Conservation (phyloP, 805 yeast species). For the Yamadazyma takamatsuzukensis region DNA sequence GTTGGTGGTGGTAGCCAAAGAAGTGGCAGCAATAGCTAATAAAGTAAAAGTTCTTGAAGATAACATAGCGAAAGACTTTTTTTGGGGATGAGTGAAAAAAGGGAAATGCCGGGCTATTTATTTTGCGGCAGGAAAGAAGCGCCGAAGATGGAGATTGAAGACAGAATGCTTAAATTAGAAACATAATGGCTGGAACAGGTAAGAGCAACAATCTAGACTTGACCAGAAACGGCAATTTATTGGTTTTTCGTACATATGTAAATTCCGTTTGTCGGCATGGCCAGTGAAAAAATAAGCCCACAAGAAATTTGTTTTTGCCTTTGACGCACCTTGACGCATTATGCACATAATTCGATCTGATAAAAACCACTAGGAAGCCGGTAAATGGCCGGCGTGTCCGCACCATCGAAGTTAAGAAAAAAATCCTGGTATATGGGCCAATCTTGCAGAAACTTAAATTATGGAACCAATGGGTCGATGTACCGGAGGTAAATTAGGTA, state of each 20-base stretch:
- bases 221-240: no score
- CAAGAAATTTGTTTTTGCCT: not conserved
- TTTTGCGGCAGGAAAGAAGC: no score
- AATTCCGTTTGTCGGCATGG: no score
- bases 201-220: no score
- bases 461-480: not conserved
- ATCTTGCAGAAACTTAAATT: not conserved
- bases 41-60: constrained; percentile 9
- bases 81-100: constrained; percentile 2
- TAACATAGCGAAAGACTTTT: constrained; percentile 17
- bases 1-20: constrained; percentile 14
- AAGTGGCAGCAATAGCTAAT: constrained; percentile 15
- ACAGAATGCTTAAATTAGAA: no score
- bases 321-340: constrained; percentile 10
- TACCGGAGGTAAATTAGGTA: no score
- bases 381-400: no score
- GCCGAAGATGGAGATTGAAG: no score
- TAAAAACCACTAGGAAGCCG: not conserved
- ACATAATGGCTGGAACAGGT: no score
- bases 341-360: constrained; percentile 8
- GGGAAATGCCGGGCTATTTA: not conserved
- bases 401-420: no score
- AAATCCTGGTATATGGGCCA: no score
- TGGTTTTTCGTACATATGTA: no score
- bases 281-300: not conserved